Base-by-base conservation (phyloP, 1,139 yeast species). In the Blastobotrys indianensis region DNA sequence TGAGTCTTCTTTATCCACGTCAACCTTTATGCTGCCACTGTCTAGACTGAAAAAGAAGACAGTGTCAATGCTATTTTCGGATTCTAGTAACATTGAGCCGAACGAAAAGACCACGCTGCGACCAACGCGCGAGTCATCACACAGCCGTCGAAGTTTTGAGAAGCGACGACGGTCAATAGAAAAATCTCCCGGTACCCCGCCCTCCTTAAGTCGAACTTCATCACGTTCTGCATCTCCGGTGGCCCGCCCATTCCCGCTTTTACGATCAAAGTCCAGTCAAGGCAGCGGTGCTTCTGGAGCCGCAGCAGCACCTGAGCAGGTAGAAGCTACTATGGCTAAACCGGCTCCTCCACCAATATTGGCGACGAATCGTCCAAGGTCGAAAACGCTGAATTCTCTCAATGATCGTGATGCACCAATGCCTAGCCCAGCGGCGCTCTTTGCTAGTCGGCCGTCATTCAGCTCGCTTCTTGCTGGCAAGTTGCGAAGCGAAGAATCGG, bases 401-500 rank as follows among this genome's bases (percentile, higher is more conserved):
- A 41, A 41, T 30, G 51, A 45, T 28, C 16, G 37, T n/a, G 29
- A 30, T 36, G 10, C 42, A 8, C 17, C 28, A 13, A 34, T 36
- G n/a, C 37, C 45, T 4, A 42, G 32, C 16, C 17, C 44, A 32
- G 33, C 43, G 3, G 16, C 45, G 10, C 31, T 51, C 5, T 47
- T 53, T 38, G 33, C 46, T 2, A 34, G 47, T 12, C 39, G 54
- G 15, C 52, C 56, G 15, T 52, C 56, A 1, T 47, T 54, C 25
- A 47, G 54, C 11, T 51, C 56, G 11, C 41, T 54, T 3, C 37
- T 54, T 15, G 45, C 52, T 3, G 48, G 52, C 28, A 51, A 51
- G 39, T 41, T 53, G 31, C 41, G 56, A 17, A 41, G 50, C 12
- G 40, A 43, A 10, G 52, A 46, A 8, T 13, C 45, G 3, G 13